Percentiles rank a stretch among this genome's conserved stretches.
Evolutionary conservation across 2,329 filamentous ascomycete species (phyloP).

Genomic region (Lizonia empirigonia): DNA sequence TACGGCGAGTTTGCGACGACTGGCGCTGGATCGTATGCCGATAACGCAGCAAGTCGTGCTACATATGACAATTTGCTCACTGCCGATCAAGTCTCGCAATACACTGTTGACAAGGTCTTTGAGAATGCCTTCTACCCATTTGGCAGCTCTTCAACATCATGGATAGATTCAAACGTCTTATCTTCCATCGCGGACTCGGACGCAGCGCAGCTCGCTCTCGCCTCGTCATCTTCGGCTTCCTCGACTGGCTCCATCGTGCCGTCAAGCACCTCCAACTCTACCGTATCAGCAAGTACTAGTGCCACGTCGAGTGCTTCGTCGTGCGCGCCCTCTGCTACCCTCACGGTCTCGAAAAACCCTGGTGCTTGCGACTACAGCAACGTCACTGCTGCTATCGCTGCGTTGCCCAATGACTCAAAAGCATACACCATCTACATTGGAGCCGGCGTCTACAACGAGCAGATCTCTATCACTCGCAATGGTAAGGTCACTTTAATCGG

Average conservation of each 20-base stretch:
- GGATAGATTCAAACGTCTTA: slow-evolving; percentile 49
- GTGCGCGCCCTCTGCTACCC: slow-evolving; percentile 43
- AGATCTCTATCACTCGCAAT: slow-evolving; percentile 49
- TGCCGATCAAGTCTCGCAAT: slow-evolving; percentile 43
- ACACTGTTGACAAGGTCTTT: slow-evolving; percentile 44
- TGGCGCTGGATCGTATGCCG: slow-evolving; percentile 50
- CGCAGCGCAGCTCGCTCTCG: slow-evolving; percentile 25
- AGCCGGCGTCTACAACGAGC: slow-evolving; percentile 52
- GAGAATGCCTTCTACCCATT: slow-evolving; percentile 43
- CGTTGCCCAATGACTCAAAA: slow-evolving; percentile 51
- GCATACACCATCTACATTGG: slow-evolving; percentile 51
- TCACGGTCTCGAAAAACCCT: slow-evolving; percentile 38
- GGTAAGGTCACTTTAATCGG: slow-evolving; percentile 54
- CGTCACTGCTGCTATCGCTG: slow-evolving; percentile 52
- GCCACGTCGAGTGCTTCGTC: slow-evolving; percentile 8
- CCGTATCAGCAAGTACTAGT: slow-evolving; percentile 15
- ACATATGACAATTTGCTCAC: slow-evolving; percentile 46
- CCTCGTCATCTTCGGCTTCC: slow-evolving; percentile 18
- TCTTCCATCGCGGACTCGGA: slow-evolving; percentile 42
- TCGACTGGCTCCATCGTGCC: slow-evolving; percentile 4
- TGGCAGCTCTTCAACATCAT: slow-evolving; percentile 41
- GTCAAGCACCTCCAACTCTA: slow-evolving; percentile 18
- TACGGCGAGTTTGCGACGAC: slow-evolving; percentile 52
- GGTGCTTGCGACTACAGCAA: slow-evolving; percentile 48
- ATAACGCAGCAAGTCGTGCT: slow-evolving; percentile 43